These are phyloP conservation scores for Peronospora belbahrii DNA, from an alignment of 352 stramenopile species.

Conservation along the genomic window DNA sequence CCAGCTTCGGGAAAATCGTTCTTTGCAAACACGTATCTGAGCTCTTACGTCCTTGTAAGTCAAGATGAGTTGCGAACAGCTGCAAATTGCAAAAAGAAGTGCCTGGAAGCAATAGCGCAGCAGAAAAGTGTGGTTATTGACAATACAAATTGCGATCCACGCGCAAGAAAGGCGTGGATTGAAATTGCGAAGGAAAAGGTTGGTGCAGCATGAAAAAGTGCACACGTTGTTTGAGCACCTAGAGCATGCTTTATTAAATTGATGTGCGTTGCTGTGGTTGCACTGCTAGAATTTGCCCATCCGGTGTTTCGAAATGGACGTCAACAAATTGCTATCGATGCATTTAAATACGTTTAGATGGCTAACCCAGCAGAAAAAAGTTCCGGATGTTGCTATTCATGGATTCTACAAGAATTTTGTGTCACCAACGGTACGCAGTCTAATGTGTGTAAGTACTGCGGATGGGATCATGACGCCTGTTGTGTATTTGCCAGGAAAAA, in stretches of 20 bases:
- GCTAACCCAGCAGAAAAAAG: constrained; percentile 60
- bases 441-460: neutral
- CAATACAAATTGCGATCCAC: constrained; percentile 71
- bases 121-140: constrained; percentile 81
- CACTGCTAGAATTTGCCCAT: constrained; percentile 38
- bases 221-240: neutral
- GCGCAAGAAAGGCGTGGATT: constrained; percentile 66
- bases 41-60: constrained; percentile 60
- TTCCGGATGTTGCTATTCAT: constrained; percentile 84
- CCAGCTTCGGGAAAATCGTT: constrained; percentile 72
- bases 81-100: constrained; percentile 64
- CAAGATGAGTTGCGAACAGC: constrained; percentile 83
- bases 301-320: constrained; percentile 73
- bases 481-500: constrained; percentile 27
- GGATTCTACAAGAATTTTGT: constrained; percentile 82
- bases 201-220: neutral
- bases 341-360: constrained; percentile 82
- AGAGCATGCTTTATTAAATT: neutral
- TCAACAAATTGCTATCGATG: constrained; percentile 69
- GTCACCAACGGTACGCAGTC: constrained; percentile 27
- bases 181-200: constrained; percentile 58
- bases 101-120: constrained; percentile 39
- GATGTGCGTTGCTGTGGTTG: neutral
- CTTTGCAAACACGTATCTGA: constrained; percentile 39
- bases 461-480: constrained; percentile 10